phyloP scores from a whole-genome alignment of 805 yeast species.

The Cyberlindnera mississippiensis region DNA sequence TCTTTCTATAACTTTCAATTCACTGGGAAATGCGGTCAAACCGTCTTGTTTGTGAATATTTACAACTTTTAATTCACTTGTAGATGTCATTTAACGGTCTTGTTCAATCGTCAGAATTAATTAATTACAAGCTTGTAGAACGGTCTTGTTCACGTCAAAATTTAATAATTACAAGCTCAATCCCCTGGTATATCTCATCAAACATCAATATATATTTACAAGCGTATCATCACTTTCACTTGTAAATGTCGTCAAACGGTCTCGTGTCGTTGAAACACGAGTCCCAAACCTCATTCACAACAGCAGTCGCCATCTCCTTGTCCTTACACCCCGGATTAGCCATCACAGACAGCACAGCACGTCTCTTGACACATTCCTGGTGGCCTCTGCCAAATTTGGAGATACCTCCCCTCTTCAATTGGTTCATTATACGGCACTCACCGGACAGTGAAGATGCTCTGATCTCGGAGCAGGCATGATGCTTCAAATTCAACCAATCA shows the following conservation, averaged over 20 bases:
- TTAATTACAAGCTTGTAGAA: too few species aligned
- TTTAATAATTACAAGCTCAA: too few species aligned
- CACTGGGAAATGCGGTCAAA: too few species aligned
- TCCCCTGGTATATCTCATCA: too few species aligned
- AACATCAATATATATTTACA: conserved; percentile 1
- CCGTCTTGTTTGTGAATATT: too few species aligned
- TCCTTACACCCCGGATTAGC: conserved; percentile 82
- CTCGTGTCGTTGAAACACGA: conserved; percentile 93
- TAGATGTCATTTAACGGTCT: too few species aligned
- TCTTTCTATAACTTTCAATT: too few species aligned
- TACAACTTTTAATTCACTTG: too few species aligned
- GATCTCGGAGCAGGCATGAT: conserved; percentile 96
- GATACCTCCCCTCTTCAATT: conserved; percentile 48
- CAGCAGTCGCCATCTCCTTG: conserved; percentile 68
- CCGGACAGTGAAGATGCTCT: conserved; percentile 92
- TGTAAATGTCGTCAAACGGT: conserved; percentile 91
- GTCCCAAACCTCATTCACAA: conserved; percentile 85
- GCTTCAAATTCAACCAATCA: conserved; percentile 78
- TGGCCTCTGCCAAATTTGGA: conserved; percentile 70
- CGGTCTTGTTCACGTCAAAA: too few species aligned
- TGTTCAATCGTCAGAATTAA: too few species aligned
- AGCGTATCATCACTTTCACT: conserved; percentile 4
- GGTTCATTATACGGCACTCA: conserved; percentile 88
- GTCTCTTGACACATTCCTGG: conserved; percentile 84
- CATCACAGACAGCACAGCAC: conserved; percentile 79